Evolutionary conservation across 257 asterid species (phyloP), one percentile per base, ranked within the genome.

Genomic region (Ajuga chamaepitys): DNA sequence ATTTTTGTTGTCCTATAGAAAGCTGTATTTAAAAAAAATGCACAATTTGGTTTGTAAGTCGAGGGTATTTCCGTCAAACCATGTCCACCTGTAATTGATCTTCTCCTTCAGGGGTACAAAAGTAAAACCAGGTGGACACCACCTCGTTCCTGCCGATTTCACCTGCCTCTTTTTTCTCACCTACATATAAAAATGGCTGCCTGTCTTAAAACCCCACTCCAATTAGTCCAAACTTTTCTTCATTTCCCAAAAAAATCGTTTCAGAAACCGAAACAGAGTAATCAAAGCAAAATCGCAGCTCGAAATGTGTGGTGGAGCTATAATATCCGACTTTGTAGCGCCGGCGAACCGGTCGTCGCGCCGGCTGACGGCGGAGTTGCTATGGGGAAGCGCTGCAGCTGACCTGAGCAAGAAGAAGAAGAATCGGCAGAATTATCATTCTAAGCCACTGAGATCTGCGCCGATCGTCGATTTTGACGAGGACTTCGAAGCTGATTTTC

Each of bases 271-370:
- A 70, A 17, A 30, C 50, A 7, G 50, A 24, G 58, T 51, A 9
- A 12, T 46, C 52, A 6, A 18, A 61, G 42, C 25, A 10, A 35
- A 30, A 34, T 3, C 1, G 2, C 21, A 25, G 54, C 12, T 57
- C 7, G 13, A 21, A 2, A 77, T 93, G 99, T 93, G 99, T 79
- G 97, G 97, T 7, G 99, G 99, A 67, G 90, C 99, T 8, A 84
- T 88, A 20, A 86, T 89, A 41, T 86, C 96, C 42, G 95, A 84
- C 10, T 58, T 75, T 9, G 62, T 61, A 51, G 71, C 79, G 71
- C 88, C 97, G 73, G 81, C 91, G 58, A 81, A 74, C 88, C 80
- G 85, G 46, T 59, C 87, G 34, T 85, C 96, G 18, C 82, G 86
- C 56, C 78, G 85, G 72, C 76, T 94, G 30, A 94, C 95, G 11